Conservation (phyloP, 2,329 filamentous ascomycete species). For the Escovopsis weberi region DNA sequence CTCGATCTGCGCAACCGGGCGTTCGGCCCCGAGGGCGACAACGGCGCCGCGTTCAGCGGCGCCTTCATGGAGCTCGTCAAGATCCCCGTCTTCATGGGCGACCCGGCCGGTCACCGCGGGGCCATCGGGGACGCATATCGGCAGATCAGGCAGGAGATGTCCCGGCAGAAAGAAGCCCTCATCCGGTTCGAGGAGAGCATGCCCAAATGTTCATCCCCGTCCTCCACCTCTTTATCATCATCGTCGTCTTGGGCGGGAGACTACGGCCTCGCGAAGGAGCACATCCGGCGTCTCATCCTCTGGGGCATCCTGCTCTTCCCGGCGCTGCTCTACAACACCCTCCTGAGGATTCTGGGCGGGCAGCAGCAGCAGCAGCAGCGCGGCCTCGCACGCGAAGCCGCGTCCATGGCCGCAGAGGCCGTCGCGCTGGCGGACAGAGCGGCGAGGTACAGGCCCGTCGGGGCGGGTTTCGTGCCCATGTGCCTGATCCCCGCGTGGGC, state of each 20-base stretch:
- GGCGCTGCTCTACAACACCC: slow-evolving; percentile 8
- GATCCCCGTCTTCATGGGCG: slow-evolving; percentile 9
- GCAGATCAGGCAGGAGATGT: slow-evolving; percentile 7
- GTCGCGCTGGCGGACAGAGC: slow-evolving; percentile 11
- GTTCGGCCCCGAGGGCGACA: background rate
- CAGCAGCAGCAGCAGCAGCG: slow-evolving; percentile 5
- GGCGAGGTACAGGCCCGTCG: slow-evolving; percentile 12
- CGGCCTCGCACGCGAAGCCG: slow-evolving; percentile 3
- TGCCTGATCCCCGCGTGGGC: slow-evolving; percentile 14
- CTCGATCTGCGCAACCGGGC: slow-evolving; percentile 1
- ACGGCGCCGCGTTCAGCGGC: slow-evolving; percentile 3
- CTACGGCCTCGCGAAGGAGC: slow-evolving; percentile 1
- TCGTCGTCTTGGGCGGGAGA: no score
- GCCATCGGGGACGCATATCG: slow-evolving; percentile 9
- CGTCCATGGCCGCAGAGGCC: slow-evolving; percentile 10
- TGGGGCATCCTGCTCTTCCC: slow-evolving; percentile 1
- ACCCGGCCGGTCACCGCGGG: slow-evolving; percentile 7
- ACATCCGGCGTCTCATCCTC: slow-evolving; percentile 1
- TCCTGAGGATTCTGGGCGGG: slow-evolving; percentile 10
- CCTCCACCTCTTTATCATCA: background rate
- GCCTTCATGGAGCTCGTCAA: slow-evolving; percentile 6
- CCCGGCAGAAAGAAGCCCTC: slow-evolving; percentile 2
- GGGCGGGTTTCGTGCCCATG: slow-evolving; percentile 13
- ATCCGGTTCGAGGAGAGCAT: background rate
- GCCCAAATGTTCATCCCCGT: background rate